Base-by-base conservation (phyloP, 1,284 basidiomycete species). In the Ganoderma boninense region DNA sequence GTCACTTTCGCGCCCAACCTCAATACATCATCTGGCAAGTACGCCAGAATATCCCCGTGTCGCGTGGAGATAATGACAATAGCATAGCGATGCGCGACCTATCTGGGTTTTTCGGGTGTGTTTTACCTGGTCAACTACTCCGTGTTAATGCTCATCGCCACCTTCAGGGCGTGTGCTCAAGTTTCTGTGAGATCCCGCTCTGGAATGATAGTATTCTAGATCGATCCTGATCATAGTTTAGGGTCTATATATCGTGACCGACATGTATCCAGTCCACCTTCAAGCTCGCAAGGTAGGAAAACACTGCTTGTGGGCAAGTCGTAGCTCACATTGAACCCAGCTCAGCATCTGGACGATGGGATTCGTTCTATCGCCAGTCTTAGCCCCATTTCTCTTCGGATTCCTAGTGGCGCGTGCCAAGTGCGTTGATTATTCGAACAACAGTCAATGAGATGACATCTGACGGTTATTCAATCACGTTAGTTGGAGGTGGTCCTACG, bases 401-500 rank as follows among this genome's bases (percentile, higher is more conserved):
- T 93, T 92, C 77, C 81, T 93, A 7, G 89, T 90, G 42, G 90
- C 90, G 2, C 83, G 87, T 3, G 82, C 84, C 62, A 85, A 79
- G 87, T 86, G 65, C 1, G 80, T 74, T 1, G 6, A 2, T 14
- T 18, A 35, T n/a, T 49, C 20, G 44, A 26, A 2, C 26, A 2
- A 7, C 18, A 23, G 20, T 38, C 26, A 26, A 38, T 2, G 40
- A n/a, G 4, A 7, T 10, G 18, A 14, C 23, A 29, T 6, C 16
- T 18, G 44, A 42, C 20, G 23, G 16, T 16, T 13, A 18, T 23
- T 10, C 26, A 40, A 35, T 23, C 26, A 29, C 54, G 32, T 20
- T 4, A 89, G 84, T 61, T 92, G 90, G 89, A 81, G 91, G 56
- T 94, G 92, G 92, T 84, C 90, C 6, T 94, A 92, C 73, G 91